These are phyloP conservation scores for Pleoardoris graminearum DNA, from an alignment of 2,329 filamentous ascomycete species.

Conservation along the genomic window DNA sequence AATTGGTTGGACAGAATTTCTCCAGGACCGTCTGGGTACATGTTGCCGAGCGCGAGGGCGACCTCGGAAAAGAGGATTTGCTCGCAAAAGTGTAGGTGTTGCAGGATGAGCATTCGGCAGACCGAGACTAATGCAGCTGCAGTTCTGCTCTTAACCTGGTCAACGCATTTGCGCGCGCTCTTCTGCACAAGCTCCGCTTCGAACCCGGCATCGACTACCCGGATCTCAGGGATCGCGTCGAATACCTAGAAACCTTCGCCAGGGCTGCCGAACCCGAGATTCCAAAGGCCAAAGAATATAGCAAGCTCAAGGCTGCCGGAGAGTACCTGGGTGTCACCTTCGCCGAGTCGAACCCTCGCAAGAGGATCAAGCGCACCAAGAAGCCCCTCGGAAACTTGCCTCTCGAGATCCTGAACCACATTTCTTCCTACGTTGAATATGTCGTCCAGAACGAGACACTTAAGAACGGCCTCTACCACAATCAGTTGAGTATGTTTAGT, in stretches of 20 bases:
- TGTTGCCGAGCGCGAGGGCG: slow-evolving; percentile 61
- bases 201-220: slow-evolving; percentile 79
- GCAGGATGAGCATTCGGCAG: too few relatives aligned
- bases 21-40: slow-evolving; percentile 83
- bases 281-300: slow-evolving; percentile 32
- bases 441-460: slow-evolving; percentile 61
- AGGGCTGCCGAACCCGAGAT: slow-evolving; percentile 56
- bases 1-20: slow-evolving; percentile 60
- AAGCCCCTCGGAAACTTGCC: slow-evolving; percentile 81
- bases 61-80: slow-evolving; percentile 65
- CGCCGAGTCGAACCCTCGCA: slow-evolving; percentile 76
- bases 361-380: slow-evolving; percentile 72
- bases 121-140: slow-evolving; percentile 1
- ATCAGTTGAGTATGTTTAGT: slow-evolving; percentile 50
- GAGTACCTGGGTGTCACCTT: slow-evolving; percentile 78
- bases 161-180: slow-evolving; percentile 72
- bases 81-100: slow-evolving; percentile 64
- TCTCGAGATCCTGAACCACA: slow-evolving; percentile 75
- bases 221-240: slow-evolving; percentile 70
- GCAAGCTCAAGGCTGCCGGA: slow-evolving; percentile 63
- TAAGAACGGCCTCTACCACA: slow-evolving; percentile 62
- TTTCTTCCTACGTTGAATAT: slow-evolving; percentile 68
- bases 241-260: slow-evolving; percentile 76
- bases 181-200: slow-evolving; percentile 83
- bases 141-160: slow-evolving; percentile 74